Base-by-base conservation (phyloP, 2,329 filamentous ascomycete species). In the Metarhizium robertsii region DNA sequence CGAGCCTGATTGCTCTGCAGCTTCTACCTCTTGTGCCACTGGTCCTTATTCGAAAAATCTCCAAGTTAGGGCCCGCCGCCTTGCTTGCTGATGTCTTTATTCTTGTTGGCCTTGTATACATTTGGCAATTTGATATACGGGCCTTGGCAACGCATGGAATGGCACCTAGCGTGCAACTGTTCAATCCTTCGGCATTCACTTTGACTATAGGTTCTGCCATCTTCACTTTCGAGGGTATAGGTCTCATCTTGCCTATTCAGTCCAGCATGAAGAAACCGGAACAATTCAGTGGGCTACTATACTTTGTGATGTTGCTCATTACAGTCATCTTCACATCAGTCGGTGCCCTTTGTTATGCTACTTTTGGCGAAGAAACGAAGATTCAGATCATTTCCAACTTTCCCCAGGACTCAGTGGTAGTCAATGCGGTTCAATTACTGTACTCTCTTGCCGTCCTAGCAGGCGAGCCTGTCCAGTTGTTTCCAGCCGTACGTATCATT, bases 211-310 rank as follows among this genome's bases (percentile, higher is more conserved):
- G 87, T 53, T 82, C 85, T 2, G 83, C 85, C 42, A 89, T 90
- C 64, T 90, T 90, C 71, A 89, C 87, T 0, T 90, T 89, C 61
- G 87, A 90, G 66, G 87, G 87, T 50, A 90, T 90, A 50, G 87
- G 87, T 1, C 79, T 90, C 29, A 88, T 90, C 59, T 73, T 90
- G 8, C 87, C 87, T 0, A 90, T 90, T 54, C 85, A 90, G 66
- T 86, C 85, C 8, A 86, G 83, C 55, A 90, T 90, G 87, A 81
- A 80, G 62, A 75, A 84, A 56, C 87, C 87, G 0, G 75, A 88
- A 59, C 77, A 83, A 18, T 90, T 90, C 62, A 78, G 81, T 61
- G 75, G 74, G 55, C 76, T 90, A 3, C 79, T 90, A 1, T 86
- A 77, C 58, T 61, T 81, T 13, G 82, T 90, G 68, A 90, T 90